These are phyloP conservation scores for Pythium dissimile DNA, from an alignment of 352 stramenopile species.

Conservation along the genomic window DNA sequence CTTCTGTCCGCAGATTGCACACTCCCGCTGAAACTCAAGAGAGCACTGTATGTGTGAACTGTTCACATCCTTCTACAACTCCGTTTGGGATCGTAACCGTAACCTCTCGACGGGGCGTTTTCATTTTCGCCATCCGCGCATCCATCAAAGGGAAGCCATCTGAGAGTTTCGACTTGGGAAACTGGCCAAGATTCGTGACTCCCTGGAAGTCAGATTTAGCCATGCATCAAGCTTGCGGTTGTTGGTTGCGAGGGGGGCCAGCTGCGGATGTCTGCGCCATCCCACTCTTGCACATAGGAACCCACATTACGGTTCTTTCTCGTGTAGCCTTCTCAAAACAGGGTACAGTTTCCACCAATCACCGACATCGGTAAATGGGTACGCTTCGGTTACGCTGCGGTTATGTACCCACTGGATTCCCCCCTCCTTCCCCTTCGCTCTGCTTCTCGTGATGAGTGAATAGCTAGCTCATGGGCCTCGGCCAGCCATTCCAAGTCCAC, in stretches of 20 bases:
- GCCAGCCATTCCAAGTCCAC: background rate
- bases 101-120: background rate
- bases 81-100: background rate
- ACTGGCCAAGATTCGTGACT: background rate
- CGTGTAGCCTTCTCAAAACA: slow-evolving; percentile 14
- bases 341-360: slow-evolving; percentile 10
- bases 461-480: background rate
- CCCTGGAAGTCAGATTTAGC: slow-evolving; percentile 1
- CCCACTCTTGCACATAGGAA: slow-evolving; percentile 8
- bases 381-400: slow-evolving; percentile 10
- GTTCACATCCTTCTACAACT: too few species aligned
- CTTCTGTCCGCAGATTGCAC: too few species aligned
- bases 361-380: slow-evolving; percentile 6
- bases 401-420: slow-evolving; percentile 22
- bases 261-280: slow-evolving; percentile 9
- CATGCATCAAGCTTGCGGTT: background rate
- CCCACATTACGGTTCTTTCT: slow-evolving; percentile 1
- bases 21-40: too few species aligned
- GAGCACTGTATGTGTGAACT: too few species aligned
- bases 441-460: background rate
- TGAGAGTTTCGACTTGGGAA: too few species aligned
- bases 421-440: background rate
- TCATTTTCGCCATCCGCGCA: background rate
- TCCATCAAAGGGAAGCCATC: background rate
- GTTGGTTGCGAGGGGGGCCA: slow-evolving; percentile 13